Evolutionary conservation across 2,329 filamentous ascomycete species (phyloP).

Genomic region (Fusarium nygamai): DNA sequence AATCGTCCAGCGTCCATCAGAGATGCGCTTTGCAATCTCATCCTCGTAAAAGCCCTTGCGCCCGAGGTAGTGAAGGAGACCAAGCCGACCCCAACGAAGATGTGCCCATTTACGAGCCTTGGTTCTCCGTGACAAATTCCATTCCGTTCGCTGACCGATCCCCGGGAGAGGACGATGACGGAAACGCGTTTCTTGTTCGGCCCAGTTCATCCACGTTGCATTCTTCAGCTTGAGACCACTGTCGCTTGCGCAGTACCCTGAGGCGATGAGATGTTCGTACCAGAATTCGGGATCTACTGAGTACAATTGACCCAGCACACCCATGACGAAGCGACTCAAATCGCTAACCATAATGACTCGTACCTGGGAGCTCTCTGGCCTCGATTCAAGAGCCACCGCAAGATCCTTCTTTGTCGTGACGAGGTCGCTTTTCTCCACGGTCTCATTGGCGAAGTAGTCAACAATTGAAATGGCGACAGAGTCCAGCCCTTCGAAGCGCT

Average conservation of each 20-base stretch:
- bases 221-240: constrained; percentile 44
- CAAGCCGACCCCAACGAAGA: constrained; percentile 15
- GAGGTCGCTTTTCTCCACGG: background rate
- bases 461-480: constrained; percentile 4
- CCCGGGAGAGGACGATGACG: constrained; percentile 8
- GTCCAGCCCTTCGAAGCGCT: constrained; percentile 17
- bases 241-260: constrained; percentile 42
- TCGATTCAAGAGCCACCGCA: background rate
- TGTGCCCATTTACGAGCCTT: constrained; percentile 3
- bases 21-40: constrained; percentile 12
- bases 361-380: constrained; percentile 14
- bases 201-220: constrained; percentile 45
- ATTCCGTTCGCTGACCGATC: constrained; percentile 16
- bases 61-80: constrained; percentile 13
- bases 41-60: constrained; percentile 8
- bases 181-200: constrained; percentile 37
- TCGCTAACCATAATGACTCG: constrained; percentile 43
- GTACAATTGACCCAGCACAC: constrained; percentile 42
- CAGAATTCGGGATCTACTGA: constrained; percentile 44
- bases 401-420: constrained; percentile 14
- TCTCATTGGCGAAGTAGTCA: background rate
- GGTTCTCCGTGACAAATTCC: constrained; percentile 3
- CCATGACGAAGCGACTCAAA: constrained; percentile 46
- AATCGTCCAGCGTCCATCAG: constrained; percentile 18
- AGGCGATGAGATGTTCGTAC: constrained; percentile 44